These are phyloP conservation scores for Canavalia ensiformis DNA, from an alignment of 306 rosid genomes.

Conservation along the genomic window DNA sequence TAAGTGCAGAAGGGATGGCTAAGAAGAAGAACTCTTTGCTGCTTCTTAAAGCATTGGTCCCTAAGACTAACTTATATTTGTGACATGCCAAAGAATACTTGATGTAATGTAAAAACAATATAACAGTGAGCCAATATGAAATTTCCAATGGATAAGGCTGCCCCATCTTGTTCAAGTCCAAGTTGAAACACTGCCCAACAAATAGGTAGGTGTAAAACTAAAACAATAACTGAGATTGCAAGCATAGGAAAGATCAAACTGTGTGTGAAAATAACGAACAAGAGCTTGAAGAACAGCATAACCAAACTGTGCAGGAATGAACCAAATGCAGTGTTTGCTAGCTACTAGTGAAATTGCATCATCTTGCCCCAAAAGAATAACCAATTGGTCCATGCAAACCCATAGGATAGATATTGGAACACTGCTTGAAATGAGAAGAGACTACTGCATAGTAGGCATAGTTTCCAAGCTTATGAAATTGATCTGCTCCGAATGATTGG, in stretches of 20 bases:
- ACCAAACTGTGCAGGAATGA: slow-evolving; percentile 56
- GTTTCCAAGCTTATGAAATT: slow-evolving; percentile 56
- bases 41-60: slow-evolving; percentile 14
- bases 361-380: slow-evolving; percentile 56
- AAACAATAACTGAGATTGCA: slow-evolving; percentile 28
- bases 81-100: slow-evolving; percentile 50
- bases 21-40: slow-evolving; percentile 32
- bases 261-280: slow-evolving; percentile 52
- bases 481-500: slow-evolving; percentile 58
- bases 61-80: slow-evolving; percentile 42
- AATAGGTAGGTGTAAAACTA: slow-evolving; percentile 49
- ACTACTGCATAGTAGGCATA: slow-evolving; percentile 50
- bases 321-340: slow-evolving; percentile 48
- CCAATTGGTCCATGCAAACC: slow-evolving; percentile 56
- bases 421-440: slow-evolving; percentile 45
- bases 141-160: slow-evolving; percentile 58
- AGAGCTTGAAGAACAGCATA: slow-evolving; percentile 54
- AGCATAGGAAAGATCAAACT: slow-evolving; percentile 57
- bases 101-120: slow-evolving; percentile 41
- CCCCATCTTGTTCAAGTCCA: slow-evolving; percentile 52
- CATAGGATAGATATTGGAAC: slow-evolving; percentile 55
- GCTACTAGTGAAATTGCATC: slow-evolving; percentile 51
- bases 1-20: slow-evolving; percentile 38
- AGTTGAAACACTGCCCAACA: slow-evolving; percentile 56
- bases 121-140: slow-evolving; percentile 57